Conservation (phyloP, 2,329 filamentous ascomycete species). For the Rhexocercosporidium sp. region DNA sequence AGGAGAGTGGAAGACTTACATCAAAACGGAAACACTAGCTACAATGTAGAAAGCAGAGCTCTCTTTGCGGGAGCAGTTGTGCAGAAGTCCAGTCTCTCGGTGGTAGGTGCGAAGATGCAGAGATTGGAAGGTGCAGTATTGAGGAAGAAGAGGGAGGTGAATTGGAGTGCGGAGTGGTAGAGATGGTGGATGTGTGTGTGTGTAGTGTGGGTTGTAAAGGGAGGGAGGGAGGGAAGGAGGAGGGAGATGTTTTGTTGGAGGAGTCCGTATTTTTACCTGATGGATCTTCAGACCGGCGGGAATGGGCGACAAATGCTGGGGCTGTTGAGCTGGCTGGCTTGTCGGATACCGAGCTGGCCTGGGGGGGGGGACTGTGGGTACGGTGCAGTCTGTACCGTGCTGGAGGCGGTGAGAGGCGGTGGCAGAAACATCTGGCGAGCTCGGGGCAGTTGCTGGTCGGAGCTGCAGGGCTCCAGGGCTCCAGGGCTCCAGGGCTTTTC, state of each 20-base stretch:
- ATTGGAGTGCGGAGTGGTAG: background rate
- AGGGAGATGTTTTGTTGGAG: conserved; percentile 1
- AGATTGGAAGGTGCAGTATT: background rate
- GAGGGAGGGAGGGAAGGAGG: background rate
- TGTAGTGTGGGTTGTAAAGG: background rate
- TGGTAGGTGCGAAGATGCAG: background rate
- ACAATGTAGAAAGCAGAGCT: background rate
- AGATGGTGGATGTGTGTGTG: background rate
- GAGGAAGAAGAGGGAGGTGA: background rate
- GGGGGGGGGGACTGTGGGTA: no score
- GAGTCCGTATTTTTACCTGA: conserved; percentile 8
- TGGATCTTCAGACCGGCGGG: background rate
- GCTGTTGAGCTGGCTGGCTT: background rate
- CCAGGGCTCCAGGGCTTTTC: no score
- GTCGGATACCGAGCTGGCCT: background rate
- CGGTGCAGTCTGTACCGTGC: no score
- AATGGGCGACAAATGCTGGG: conserved; percentile 12
- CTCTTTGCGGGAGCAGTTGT: background rate
- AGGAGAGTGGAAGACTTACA: conserved; percentile 10
- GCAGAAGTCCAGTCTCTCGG: conserved; percentile 1
- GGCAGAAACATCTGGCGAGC: no score
- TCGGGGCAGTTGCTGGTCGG: background rate
- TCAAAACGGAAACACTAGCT: conserved; percentile 18
- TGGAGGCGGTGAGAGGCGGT: background rate
- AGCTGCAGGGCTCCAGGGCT: conserved; percentile 8